Base-by-base conservation (phyloP, 345 rosid genomes). In the Sisymbrium altissimum region DNA sequence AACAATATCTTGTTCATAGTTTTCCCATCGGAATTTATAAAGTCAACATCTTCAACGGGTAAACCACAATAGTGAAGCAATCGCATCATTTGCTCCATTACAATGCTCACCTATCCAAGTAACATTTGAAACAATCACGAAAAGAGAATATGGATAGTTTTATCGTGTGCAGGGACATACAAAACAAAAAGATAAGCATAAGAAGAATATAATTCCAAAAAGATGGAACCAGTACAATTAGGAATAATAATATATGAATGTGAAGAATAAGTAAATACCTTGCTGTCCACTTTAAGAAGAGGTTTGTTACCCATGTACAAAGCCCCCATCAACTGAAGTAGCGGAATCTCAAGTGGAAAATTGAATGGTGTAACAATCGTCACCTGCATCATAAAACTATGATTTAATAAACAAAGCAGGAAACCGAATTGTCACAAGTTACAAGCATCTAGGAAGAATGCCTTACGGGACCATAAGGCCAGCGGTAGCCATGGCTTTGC, bases 391-490 rank as follows among this genome's bases (percentile, higher is more conserved):
- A 71, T 49, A 41, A 75, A 71, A 54, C 19, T 29, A 59, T 13
- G 41, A 49, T 19, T 64, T 44, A 11, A 66, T 27, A 53, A 55
- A 60, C 45, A 61, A 41, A n/a, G 57, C 50, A 72, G 7, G 15
- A 32, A 49, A 54, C 19, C 63, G 35, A 27, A 1, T 0, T 35
- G 4, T 13, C 23, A 23, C 18, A 3, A 17, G 46, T 25, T 33
- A 19, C 8, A 55, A 71, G 14, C 64, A 59, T 66, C 33, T 25
- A 23, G 50, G 66, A 71, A 78, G 61, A 77, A 72, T 44, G 71
- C 21, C 92, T 92, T 86, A 95, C 99, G 33, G 97, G 88, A 76
- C 99, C 99, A 79, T 89, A 95, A 36, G 99, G 99, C 99, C 99
- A 95, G 43, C 97, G 90, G 78, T 83, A 92, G 27, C 97, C 99